Base-by-base conservation (phyloP, 306 rosid genomes). In the Vigna unguiculata region DNA sequence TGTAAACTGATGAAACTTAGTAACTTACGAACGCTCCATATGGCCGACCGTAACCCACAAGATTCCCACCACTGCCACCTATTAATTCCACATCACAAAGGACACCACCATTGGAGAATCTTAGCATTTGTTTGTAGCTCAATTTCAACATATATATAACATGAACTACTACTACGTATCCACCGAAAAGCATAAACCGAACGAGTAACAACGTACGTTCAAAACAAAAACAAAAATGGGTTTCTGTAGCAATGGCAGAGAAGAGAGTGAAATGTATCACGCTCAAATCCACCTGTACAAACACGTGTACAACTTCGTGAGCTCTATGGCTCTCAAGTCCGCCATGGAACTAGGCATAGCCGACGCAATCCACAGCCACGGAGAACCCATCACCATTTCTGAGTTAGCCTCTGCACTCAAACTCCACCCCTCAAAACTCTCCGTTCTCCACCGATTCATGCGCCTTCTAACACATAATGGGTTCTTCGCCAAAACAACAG, bases 231-330 rank as follows among this genome's bases (percentile, higher is more conserved):
- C 0, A 15, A 48, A 6, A 0, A 82, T 82, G 85, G 76, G 1
- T 72, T 82, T 63, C 22, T 46, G 22, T 3, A 20, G 15, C 77
- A 25, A 41, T 1, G 57, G 47, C 0, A 30, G 1, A 30, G 81
- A 63, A 73, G 85, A 63, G 16, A 83, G 34, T 25, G 90, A 84
- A 7, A 40, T 72, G 49, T 83, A 72, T 16, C 69, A 78, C 57
- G 90, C 87, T 36, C 91, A 87, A 30, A 64, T 90, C 59, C 90
- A 87, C 16, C 46, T 90, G 66, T 80, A 82, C 63, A 90, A 80
- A 32, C 88, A 83, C 19, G n/a, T 83, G 0, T 74, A 68, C 53
- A 80, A 66, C 75, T 84, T 16, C 62, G 57, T 84, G 0, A 82
- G 82, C 70, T 84, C 89, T 72, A 84, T 86, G 88, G 86, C 91